Evolutionary conservation across 768 basidiomycete species (phyloP), one percentile per base, ranked within the genome.

Genomic region (Russula olivacea): DNA sequence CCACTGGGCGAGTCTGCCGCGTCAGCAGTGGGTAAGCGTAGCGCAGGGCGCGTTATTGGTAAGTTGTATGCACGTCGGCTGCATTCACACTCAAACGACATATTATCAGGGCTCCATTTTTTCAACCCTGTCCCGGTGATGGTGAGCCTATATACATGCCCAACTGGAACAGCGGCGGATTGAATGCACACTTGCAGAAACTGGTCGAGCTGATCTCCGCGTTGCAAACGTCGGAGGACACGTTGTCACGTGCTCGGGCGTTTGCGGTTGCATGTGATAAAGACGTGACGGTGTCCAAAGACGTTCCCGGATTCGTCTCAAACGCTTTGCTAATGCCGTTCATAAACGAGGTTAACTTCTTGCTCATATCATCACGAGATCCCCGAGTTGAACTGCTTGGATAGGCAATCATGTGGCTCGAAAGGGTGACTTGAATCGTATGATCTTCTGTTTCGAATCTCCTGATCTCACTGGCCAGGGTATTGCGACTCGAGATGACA

Each of bases 81-180:
- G 15, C n/a, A 3, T 21, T 25, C 43, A 25, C 21, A 17, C 43
- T 53, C 32, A 45, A 48, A 62, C 32, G 32, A 34, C 56, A 53
- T 7, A 32, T 48, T 41, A 12, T 57, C 45, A 93, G 91, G 87
- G 14, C 77, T 96, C 47, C 93, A 96, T 72, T 97, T 94, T 79
- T 96, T 97, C 78, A 96, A 98, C 70, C 95, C 95, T 4, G 95
- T 97, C 4, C 95, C 95, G 3, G 90, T 96, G 36, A 97, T 97
- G 94, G 91, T 91, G 71, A 55, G 82, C 67, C n/a, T n/a, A 21
- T 9, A n/a, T 21, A 10, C n/a, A 45, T 10, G 43, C 19, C 41
- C 8, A 43, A 49, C 19, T 32, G 40, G 23, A 49, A 4, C 17
- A 23, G 11, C n/a, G 6, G 30, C 25, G 41, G 2, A 49, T 25